Base-by-base conservation (phyloP, 306 rosid species). In the Castanospermum australe region DNA sequence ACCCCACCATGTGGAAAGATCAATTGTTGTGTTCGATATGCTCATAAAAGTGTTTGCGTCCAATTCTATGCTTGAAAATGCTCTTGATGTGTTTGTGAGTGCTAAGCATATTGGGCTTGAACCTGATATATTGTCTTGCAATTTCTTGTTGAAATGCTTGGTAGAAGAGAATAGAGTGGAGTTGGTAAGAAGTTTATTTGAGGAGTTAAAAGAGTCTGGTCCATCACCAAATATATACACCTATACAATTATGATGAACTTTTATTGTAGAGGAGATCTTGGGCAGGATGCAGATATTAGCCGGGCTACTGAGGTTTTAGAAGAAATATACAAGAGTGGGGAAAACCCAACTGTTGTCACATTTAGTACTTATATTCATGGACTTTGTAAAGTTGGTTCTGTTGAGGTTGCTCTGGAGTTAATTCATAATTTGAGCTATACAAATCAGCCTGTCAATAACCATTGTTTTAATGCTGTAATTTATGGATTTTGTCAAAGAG, bases 111-210 rank as follows among this genome's bases (percentile, higher is more conserved):
- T 75, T 64, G 90, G 90, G 51, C 74, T 82, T 84, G 54, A 67
- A 52, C 88, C 84, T 24, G 47, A 76, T 82, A 82, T 88, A 33
- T 41, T 8, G 67, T 69, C 88, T 0, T 88, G 94, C 75, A 92
- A 92, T 73, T 87, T 92, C 84, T 78, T 92, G 89, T 76, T 92
- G 80, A 90, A 92, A 76, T 88, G 94, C 70, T 87, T 90, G 88
- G 83, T 79, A 17, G 90, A 90, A 66, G 82, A 67, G 13, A 85
- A 90, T 47, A 87, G 79, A 54, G 84, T 65, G 83, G 86, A 90
- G 42, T 80, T 65, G 77, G 90, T 82, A 8, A 70, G 52, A 75
- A 48, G 42, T 39, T 80, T 87, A 54, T 90, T 85, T 69, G 81
- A 86, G 45, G 82, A 83, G 76, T 81, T 88, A 51, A 87, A 71